phyloP scores from a whole-genome alignment of 23 red algal genomes.

The Gracilaria domingensis region DNA sequence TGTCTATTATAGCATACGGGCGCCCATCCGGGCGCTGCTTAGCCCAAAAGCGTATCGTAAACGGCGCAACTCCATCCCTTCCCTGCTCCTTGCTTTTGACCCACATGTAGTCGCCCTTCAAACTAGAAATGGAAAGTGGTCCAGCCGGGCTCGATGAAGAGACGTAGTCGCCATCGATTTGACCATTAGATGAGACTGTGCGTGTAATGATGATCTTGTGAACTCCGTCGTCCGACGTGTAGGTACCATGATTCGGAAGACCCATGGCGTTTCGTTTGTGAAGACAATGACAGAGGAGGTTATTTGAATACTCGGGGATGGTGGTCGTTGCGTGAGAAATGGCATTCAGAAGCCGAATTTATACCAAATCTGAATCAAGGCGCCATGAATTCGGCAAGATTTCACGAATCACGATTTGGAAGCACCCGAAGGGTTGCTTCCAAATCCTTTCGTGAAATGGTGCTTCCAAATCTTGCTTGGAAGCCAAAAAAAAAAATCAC shows the following conservation, averaged over 20 bases:
- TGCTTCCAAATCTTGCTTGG: no score
- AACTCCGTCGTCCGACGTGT: constrained; percentile 40
- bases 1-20: constrained; percentile 17
- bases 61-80: constrained; percentile 24
- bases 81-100: constrained; percentile 4
- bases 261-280: not conserved
- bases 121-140: not conserved
- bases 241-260: not conserved
- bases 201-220: constrained; percentile 9
- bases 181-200: not conserved
- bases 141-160: constrained; percentile 28
- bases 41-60: constrained; percentile 5
- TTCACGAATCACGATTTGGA: no score
- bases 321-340: no score
- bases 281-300: no score
- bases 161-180: not conserved
- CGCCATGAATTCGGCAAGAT: no score
- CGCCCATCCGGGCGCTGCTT: not conserved
- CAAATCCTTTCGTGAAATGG: no score
- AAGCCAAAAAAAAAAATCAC: no score
- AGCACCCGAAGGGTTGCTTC: no score
- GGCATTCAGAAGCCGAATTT: no score
- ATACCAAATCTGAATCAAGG: no score
- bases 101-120: constrained; percentile 20
- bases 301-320: no score